Evolutionary conservation across 2,329 filamentous ascomycete species (phyloP).

Genomic region (Trichocomaceae sp.): DNA sequence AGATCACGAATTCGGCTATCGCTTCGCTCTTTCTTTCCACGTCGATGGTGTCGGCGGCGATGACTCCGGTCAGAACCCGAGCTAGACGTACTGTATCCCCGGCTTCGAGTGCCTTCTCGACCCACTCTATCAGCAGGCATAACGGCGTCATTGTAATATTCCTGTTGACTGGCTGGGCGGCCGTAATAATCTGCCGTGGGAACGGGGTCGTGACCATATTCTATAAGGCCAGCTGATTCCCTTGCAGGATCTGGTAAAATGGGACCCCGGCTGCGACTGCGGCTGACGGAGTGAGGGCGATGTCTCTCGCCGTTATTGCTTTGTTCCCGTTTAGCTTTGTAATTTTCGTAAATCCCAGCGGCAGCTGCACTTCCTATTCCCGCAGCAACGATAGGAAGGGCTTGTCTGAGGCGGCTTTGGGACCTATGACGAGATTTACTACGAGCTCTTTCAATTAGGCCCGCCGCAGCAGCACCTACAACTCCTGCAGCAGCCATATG

Average conservation of each 20-base stretch:
- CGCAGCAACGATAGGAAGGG: conserved; percentile 55
- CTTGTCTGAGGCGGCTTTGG: conserved; percentile 50
- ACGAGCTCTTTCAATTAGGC: conserved; percentile 52
- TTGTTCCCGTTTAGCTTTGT: conserved; percentile 53
- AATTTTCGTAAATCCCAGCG: conserved; percentile 57
- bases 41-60: conserved; percentile 25
- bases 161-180: conserved; percentile 32
- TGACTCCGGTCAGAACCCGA: conserved; percentile 30
- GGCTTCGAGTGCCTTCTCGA: conserved; percentile 36
- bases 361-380: conserved; percentile 56
- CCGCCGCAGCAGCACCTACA: conserved; percentile 56
- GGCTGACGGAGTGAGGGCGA: conserved; percentile 35
- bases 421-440: conserved; percentile 53
- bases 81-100: conserved; percentile 32
- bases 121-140: conserved; percentile 34
- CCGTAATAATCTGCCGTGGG: conserved; percentile 43
- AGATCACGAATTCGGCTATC: conserved; percentile 39
- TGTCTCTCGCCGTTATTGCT: conserved; percentile 39
- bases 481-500: conserved; percentile 57
- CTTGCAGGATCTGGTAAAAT: conserved; percentile 35
- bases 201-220: conserved; percentile 57
- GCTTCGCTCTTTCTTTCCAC: conserved; percentile 26
- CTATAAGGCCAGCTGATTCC: conserved; percentile 50
- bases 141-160: conserved; percentile 37
- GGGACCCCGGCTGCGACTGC: conserved; percentile 36